Evolutionary conservation across 257 asterid species (phyloP).

Genomic region (Solanum megistacrolobum): DNA sequence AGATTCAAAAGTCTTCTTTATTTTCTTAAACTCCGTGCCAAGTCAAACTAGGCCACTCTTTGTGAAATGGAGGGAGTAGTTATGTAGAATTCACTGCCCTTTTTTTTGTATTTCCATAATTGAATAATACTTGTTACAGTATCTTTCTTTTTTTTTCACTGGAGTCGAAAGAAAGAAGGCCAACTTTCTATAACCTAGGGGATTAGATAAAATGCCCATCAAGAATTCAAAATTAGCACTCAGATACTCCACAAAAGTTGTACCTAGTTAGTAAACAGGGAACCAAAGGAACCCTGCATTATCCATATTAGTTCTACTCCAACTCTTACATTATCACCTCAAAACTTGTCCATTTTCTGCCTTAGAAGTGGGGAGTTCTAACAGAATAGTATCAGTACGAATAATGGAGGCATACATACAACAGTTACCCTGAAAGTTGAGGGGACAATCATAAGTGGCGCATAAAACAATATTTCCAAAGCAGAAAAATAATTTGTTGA

Average conservation of each 20-base stretch:
- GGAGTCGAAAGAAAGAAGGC: not conserved
- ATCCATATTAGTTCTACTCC: not conserved
- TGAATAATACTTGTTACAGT: too few species aligned
- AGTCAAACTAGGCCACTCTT: too few species aligned
- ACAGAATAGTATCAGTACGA: not conserved
- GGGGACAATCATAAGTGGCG: not conserved
- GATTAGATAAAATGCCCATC: not conserved
- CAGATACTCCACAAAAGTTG: not conserved
- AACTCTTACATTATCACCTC: not conserved
- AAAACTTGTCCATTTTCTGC: not conserved
- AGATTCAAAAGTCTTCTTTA: too few species aligned
- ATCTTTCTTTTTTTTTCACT: not conserved
- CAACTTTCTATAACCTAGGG: not conserved
- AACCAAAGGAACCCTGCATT: not conserved
- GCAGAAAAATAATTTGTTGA: not conserved
- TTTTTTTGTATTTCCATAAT: too few species aligned
- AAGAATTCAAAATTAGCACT: not conserved
- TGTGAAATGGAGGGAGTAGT: too few species aligned
- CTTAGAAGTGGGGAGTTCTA: not conserved
- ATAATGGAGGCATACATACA: not conserved
- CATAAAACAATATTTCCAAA: not conserved
- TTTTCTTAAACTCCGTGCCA: too few species aligned
- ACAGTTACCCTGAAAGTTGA: not conserved
- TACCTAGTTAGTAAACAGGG: not conserved
- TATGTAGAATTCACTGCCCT: too few species aligned